phyloP scores from a whole-genome alignment of 1,284 basidiomycete genomes.

The Fomes fomentarius region DNA sequence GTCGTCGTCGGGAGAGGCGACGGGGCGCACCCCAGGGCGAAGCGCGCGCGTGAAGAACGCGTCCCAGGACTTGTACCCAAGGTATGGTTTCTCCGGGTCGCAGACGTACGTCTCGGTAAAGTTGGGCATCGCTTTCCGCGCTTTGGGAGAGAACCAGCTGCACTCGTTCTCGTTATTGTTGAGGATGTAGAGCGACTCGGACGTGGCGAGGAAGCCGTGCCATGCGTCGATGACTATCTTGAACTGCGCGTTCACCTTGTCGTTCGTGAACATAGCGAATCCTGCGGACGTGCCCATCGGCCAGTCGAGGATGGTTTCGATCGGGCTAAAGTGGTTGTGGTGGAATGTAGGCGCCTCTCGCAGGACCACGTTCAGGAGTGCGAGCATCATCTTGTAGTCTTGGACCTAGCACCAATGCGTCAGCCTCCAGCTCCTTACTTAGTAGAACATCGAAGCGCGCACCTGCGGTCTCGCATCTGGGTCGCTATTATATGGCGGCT shows the following conservation, averaged over 20 bases:
- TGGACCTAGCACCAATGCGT: constrained; percentile 33
- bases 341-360: too few relatives aligned
- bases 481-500: constrained; percentile 13
- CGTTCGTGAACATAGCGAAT: constrained; percentile 47
- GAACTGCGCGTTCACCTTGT: constrained; percentile 43
- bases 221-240: constrained; percentile 49
- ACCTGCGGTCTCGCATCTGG: constrained; percentile 15
- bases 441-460: too few relatives aligned
- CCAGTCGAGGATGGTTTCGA: constrained; percentile 42
- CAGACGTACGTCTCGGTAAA: constrained; percentile 44
- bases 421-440: neutral
- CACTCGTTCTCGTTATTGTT: constrained; percentile 34
- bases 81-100: constrained; percentile 39
- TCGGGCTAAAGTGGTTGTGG: too few relatives aligned
- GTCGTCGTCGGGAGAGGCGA: constrained; percentile 39
- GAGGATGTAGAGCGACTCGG: constrained; percentile 45
- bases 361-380: too few relatives aligned
- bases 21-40: constrained; percentile 41
- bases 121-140: constrained; percentile 32
- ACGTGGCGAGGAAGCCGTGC: constrained; percentile 48
- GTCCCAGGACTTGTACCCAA: constrained; percentile 56
- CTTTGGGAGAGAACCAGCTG: constrained; percentile 50
- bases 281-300: constrained; percentile 50
- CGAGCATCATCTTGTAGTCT: constrained; percentile 48
- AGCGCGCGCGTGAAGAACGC: constrained; percentile 55